Conservation (phyloP, 1,284 basidiomycete species). For the Malassezia arunalokei region DNA sequence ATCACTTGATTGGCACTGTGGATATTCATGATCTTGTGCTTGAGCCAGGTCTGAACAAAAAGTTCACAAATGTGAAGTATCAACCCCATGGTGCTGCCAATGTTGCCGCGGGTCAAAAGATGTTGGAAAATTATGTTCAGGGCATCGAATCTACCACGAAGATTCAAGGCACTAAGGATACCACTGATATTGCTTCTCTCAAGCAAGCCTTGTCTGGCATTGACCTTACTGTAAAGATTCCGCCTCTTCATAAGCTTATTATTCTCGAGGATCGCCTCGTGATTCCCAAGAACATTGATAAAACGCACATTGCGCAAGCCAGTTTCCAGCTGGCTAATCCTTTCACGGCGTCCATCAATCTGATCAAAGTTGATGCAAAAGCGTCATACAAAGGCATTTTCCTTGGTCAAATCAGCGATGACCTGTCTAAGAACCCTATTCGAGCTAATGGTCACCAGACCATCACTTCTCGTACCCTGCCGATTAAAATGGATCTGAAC, state of each 20-base stretch:
- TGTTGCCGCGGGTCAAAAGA: constrained; percentile 51
- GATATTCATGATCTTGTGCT: constrained; percentile 50
- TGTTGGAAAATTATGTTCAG: constrained; percentile 63
- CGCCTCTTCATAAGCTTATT: constrained; percentile 57
- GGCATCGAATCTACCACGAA: constrained; percentile 55
- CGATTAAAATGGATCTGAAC: constrained; percentile 58
- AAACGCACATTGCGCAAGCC: constrained; percentile 24
- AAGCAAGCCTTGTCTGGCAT: constrained; percentile 58
- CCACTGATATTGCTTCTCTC: constrained; percentile 59
- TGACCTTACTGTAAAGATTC: constrained; percentile 56
- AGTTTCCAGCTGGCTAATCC: constrained; percentile 54
- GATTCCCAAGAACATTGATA: constrained; percentile 45
- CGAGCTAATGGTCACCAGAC: constrained; percentile 56
- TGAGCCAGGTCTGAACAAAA: constrained; percentile 25
- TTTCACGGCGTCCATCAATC: constrained; percentile 63
- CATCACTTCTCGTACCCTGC: constrained; percentile 55
- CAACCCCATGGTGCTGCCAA: constrained; percentile 55
- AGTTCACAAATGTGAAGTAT: constrained; percentile 55
- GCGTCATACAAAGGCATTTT: constrained; percentile 50
- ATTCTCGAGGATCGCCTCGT: constrained; percentile 48
- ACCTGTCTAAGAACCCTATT: constrained; percentile 53
- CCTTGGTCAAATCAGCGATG: constrained; percentile 50
- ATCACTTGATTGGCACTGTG: constrained; percentile 55
- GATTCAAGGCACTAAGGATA: constrained; percentile 55
- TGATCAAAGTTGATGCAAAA: constrained; percentile 54